These are phyloP conservation scores for Trichosporon sp. DNA, from an alignment of 1,284 basidiomycete genomes.

Conservation along the genomic window DNA sequence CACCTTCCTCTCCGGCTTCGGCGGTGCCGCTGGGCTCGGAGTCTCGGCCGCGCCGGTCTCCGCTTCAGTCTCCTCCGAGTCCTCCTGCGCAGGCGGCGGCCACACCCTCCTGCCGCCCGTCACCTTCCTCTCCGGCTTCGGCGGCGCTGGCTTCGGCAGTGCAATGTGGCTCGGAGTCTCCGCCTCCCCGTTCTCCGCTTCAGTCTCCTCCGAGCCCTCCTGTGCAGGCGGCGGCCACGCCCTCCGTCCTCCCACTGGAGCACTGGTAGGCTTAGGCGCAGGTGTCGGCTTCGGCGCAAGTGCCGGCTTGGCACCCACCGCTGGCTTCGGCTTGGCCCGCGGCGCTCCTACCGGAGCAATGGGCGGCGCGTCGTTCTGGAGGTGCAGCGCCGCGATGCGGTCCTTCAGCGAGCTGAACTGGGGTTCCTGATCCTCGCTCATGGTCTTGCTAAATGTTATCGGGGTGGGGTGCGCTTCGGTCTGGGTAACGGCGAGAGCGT, in stretches of 20 bases:
- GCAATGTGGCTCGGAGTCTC: not conserved
- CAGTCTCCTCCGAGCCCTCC: not conserved
- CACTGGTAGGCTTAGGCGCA: not conserved
- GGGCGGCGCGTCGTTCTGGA: not conserved
- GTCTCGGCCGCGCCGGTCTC: not conserved
- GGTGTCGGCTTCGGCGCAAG: not conserved
- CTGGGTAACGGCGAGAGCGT: too few relatives aligned
- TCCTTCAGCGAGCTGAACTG: slow-evolving; percentile 19
- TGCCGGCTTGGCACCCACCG: not conserved
- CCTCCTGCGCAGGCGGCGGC: not conserved
- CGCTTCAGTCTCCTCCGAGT: not conserved
- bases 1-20: not conserved
- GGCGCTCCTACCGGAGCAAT: not conserved
- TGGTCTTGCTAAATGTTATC: not conserved
- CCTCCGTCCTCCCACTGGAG: not conserved
- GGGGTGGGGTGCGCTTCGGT: too few relatives aligned
- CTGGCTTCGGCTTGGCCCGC: not conserved
- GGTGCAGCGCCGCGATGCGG: slow-evolving; percentile 19
- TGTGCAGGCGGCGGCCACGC: not conserved
- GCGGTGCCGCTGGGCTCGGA: not conserved
- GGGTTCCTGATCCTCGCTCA: slow-evolving; percentile 13
- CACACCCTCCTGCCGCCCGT: not conserved
- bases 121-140: not conserved
- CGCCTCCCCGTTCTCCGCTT: not conserved
- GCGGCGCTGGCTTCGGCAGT: too few relatives aligned